Percentiles rank a stretch among this genome's conserved stretches.
Evolutionary conservation across 1,284 basidiomycete genomes (phyloP).

Genomic region (Moesziomyces sp.): DNA sequence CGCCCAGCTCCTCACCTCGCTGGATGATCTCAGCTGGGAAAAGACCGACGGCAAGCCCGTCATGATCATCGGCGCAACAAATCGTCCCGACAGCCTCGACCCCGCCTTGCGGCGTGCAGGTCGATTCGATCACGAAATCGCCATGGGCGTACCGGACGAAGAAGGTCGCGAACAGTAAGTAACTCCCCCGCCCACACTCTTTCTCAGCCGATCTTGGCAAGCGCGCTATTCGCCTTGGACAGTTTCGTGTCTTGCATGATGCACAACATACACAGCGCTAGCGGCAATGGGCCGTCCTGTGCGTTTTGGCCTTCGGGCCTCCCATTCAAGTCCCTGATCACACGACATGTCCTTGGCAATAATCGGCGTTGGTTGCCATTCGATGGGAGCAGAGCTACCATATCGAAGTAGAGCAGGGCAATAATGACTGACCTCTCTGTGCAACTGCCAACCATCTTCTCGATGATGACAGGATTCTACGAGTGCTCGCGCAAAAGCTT

Average conservation of each 20-base stretch:
- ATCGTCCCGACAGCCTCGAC: slow-evolving; percentile 92
- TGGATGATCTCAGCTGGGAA: slow-evolving; percentile 92
- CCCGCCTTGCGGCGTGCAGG: slow-evolving; percentile 91
- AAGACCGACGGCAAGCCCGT: slow-evolving; percentile 76
- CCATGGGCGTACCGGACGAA: slow-evolving; percentile 95
- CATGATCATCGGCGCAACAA: slow-evolving; percentile 95
- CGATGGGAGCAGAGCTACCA: not conserved
- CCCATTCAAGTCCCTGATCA: slow-evolving; percentile 57
- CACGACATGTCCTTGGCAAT: slow-evolving; percentile 11
- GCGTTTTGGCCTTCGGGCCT: slow-evolving; percentile 50
- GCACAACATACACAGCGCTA: slow-evolving; percentile 50
- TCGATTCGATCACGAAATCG: slow-evolving; percentile 95
- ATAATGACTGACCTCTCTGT: slow-evolving; percentile 9
- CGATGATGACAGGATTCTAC: slow-evolving; percentile 50
- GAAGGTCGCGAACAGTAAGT: slow-evolving; percentile 78
- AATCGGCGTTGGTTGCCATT: not conserved
- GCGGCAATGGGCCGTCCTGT: slow-evolving; percentile 52
- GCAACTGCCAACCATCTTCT: not conserved
- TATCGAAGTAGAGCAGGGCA: not conserved
- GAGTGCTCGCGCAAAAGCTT: slow-evolving; percentile 60
- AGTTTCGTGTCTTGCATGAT: slow-evolving; percentile 29
- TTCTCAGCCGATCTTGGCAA: too few relatives aligned
- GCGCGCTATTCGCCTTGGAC: not conserved
- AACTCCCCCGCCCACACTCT: not conserved
- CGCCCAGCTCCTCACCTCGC: slow-evolving; percentile 94